These are phyloP conservation scores for Fusarium marasasianum DNA, from an alignment of 2,329 filamentous ascomycete species.

Conservation along the genomic window DNA sequence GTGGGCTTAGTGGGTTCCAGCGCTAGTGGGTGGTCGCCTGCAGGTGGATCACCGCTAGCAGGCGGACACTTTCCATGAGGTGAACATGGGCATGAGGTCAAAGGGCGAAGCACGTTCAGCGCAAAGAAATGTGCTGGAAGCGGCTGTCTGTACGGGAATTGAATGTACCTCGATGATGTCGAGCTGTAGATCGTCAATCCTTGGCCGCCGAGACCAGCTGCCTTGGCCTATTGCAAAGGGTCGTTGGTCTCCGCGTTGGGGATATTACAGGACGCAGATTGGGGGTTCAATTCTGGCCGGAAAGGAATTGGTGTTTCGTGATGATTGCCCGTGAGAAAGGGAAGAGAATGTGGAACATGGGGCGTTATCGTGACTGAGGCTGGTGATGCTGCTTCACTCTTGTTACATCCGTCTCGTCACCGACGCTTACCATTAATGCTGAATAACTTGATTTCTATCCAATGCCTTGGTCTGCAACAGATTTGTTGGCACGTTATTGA, in stretches of 20 bases:
- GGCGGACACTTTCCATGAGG: constrained; percentile 29
- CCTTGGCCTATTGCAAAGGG: constrained; percentile 19
- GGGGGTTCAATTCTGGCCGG: neutral
- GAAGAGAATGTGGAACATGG: constrained; percentile 29
- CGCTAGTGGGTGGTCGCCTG: constrained; percentile 40
- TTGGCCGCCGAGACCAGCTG: constrained; percentile 27
- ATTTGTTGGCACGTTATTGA: constrained; percentile 29
- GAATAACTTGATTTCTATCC: constrained; percentile 14
- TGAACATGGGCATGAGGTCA: constrained; percentile 2
- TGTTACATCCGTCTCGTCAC: constrained; percentile 25
- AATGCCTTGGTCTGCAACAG: constrained; percentile 23
- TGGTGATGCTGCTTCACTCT: constrained; percentile 17
- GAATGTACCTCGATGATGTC: constrained; percentile 31
- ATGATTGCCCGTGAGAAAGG: constrained; percentile 2
- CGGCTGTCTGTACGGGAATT: constrained; percentile 9
- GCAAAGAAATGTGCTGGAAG: constrained; percentile 1
- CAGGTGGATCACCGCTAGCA: constrained; percentile 43
- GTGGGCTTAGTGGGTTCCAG: constrained; percentile 35
- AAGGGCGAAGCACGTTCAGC: constrained; percentile 7
- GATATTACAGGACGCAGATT: neutral
- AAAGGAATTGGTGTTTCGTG: constrained; percentile 4
- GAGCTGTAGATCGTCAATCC: constrained; percentile 27
- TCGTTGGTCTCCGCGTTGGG: constrained; percentile 1
- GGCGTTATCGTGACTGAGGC: constrained; percentile 23
- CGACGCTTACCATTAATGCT: neutral